Conservation (phyloP, 495 filamentous ascomycete species). For the Articulospora tetracladia region DNA sequence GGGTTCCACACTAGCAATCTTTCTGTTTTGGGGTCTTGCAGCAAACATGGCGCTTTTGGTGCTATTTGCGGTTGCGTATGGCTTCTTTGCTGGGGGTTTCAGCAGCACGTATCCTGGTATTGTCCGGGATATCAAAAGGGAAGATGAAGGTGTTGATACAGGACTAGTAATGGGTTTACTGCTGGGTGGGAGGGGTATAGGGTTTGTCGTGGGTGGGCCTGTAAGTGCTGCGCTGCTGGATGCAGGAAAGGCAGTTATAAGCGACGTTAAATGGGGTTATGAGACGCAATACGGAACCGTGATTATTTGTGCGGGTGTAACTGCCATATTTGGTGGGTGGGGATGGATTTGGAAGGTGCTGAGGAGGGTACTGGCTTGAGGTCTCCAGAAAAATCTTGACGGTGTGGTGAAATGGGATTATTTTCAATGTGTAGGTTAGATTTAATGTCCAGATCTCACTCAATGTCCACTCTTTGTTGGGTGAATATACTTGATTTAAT, state of each 20-base stretch:
- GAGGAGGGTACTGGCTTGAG: slow-evolving; percentile 25
- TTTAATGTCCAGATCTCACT: too few species aligned
- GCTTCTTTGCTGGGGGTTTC: slow-evolving; percentile 64
- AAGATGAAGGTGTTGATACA: slow-evolving; percentile 33
- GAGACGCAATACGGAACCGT: slow-evolving; percentile 49
- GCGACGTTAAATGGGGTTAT: slow-evolving; percentile 30
- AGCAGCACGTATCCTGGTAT: slow-evolving; percentile 59
- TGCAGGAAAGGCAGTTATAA: slow-evolving; percentile 31
- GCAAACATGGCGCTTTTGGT: slow-evolving; percentile 50
- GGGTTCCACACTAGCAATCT: slow-evolving; percentile 50
- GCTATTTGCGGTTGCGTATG: slow-evolving; percentile 62
- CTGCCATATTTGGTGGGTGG: slow-evolving; percentile 44
- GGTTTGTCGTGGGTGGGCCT: slow-evolving; percentile 58
- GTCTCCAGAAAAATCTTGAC: background rate
- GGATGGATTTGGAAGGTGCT: slow-evolving; percentile 21
- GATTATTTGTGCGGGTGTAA: slow-evolving; percentile 52
- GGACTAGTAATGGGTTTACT: slow-evolving; percentile 43
- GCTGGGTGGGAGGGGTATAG: slow-evolving; percentile 62
- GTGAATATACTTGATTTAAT: too few species aligned
- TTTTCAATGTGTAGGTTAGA: too few species aligned
- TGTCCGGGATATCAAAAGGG: slow-evolving; percentile 43
- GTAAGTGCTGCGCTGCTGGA: slow-evolving; percentile 52
- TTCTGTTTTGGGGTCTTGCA: slow-evolving; percentile 66
- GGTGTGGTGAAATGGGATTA: too few species aligned
- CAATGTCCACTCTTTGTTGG: too few species aligned